Percentiles rank a stretch among this genome's conserved stretches.
These are phyloP conservation scores for Oryza australiensis DNA, from an alignment of 176 grass and related monocot species.

Conservation along the genomic window DNA sequence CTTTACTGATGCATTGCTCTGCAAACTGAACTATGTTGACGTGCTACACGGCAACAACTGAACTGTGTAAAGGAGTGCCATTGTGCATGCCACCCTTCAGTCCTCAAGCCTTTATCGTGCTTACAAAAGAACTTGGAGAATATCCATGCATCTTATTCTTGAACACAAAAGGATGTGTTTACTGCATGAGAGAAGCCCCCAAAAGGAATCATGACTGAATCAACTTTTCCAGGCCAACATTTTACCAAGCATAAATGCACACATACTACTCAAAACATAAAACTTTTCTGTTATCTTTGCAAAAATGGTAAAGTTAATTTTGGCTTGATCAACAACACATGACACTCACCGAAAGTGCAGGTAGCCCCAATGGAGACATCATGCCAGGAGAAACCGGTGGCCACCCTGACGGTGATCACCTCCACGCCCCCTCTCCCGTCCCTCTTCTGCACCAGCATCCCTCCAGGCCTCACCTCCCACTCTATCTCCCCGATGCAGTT, in stretches of 20 bases:
- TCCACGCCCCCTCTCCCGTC: conserved; percentile 52
- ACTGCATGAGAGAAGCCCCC: background rate
- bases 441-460: conserved; percentile 98
- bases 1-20: background rate
- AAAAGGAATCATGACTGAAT: background rate
- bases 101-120: conserved; percentile 16
- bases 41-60: background rate
- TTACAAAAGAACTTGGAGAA: conserved; percentile 3
- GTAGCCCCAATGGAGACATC: conserved; percentile 81
- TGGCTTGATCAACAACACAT: background rate
- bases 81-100: conserved; percentile 27
- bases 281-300: background rate
- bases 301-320: background rate
- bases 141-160: background rate
- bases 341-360: conserved; percentile 76
- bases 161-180: background rate
- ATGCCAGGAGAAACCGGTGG: conserved; percentile 74
- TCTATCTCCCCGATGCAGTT: conserved; percentile 53
- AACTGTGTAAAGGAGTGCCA: conserved; percentile 1
- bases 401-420: conserved; percentile 72
- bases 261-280: background rate
- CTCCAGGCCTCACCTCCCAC: conserved; percentile 91
- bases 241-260: background rate
- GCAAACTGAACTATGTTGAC: background rate
- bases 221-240: conserved; percentile 10